Evolutionary conservation across 2,329 filamentous ascomycete species (phyloP).

Genomic region (Epichloe gansuensis): DNA sequence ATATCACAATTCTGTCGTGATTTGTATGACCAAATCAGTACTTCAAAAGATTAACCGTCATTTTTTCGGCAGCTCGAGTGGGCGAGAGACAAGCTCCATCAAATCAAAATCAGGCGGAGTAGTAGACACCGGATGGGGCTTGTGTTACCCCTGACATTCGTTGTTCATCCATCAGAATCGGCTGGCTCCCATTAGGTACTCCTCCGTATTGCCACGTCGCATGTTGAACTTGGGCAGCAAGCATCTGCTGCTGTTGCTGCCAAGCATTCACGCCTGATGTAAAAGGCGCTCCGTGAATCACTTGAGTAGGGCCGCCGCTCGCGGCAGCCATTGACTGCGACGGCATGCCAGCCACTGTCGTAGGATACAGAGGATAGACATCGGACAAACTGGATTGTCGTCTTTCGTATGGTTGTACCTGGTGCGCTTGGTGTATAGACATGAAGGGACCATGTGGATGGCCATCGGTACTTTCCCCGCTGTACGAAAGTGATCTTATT

Average conservation of each 20-base stretch:
- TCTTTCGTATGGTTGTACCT: slow-evolving; percentile 29
- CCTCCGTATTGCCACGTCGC: slow-evolving; percentile 25
- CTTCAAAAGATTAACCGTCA: neutral
- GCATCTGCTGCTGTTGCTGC: slow-evolving; percentile 28
- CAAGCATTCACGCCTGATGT: slow-evolving; percentile 28
- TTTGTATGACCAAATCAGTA: neutral
- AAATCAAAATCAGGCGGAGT: slow-evolving; percentile 10
- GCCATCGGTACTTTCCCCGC: slow-evolving; percentile 26
- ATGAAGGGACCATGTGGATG: slow-evolving; percentile 27
- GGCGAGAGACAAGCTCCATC: neutral
- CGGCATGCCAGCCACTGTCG: slow-evolving; percentile 24
- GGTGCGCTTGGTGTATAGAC: slow-evolving; percentile 24
- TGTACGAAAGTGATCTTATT: slow-evolving; percentile 35
- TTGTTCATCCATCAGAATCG: slow-evolving; percentile 9
- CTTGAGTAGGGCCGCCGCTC: slow-evolving; percentile 13
- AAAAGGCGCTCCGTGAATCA: slow-evolving; percentile 21
- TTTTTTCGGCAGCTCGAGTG: neutral
- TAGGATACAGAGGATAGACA: slow-evolving; percentile 29
- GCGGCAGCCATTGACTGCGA: slow-evolving; percentile 21
- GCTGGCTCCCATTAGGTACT: slow-evolving; percentile 8
- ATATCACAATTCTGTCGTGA: neutral
- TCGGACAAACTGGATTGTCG: slow-evolving; percentile 29
- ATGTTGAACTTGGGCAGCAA: slow-evolving; percentile 4
- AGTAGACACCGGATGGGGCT: slow-evolving; percentile 9
- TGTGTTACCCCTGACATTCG: slow-evolving; percentile 6